Conservation (phyloP, 164 flowering plant genomes). For the Umbilicus rupestris region DNA sequence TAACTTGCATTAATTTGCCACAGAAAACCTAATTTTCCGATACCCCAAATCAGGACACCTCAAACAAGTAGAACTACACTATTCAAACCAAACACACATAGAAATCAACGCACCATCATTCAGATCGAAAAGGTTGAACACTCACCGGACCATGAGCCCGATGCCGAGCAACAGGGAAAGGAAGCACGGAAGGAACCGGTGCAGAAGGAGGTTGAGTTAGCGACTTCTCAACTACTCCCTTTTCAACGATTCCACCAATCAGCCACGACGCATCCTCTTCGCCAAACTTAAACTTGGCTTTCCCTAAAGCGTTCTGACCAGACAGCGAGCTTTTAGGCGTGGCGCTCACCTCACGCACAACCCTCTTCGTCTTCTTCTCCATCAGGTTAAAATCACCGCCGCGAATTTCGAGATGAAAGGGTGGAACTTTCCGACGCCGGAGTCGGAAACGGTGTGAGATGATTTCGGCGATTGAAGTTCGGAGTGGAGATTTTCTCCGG, state of each 20-base stretch:
- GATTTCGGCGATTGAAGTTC: background rate
- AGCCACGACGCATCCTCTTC: slow-evolving; percentile 24
- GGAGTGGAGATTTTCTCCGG: background rate
- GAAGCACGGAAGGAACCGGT: slow-evolving; percentile 61
- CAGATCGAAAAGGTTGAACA: background rate
- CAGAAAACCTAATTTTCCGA: slow-evolving; percentile 4
- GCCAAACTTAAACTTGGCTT: background rate
- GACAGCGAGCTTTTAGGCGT: background rate
- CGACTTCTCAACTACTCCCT: slow-evolving; percentile 39
- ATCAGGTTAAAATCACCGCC: background rate
- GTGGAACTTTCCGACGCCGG: background rate
- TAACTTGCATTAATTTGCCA: background rate
- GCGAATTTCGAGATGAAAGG: background rate
- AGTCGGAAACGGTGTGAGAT: background rate
- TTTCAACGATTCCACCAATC: slow-evolving; percentile 67
- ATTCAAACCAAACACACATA: background rate
- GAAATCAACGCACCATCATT: background rate
- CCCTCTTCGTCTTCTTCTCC: slow-evolving; percentile 3
- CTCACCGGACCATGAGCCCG: slow-evolving; percentile 86
- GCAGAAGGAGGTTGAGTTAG: slow-evolving; percentile 20
- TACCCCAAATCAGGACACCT: background rate
- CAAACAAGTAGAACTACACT: background rate
- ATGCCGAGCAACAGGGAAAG: slow-evolving; percentile 96
- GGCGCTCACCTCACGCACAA: slow-evolving; percentile 4
- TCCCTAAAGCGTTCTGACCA: background rate